These are phyloP conservation scores for Plasmodium inui DNA, from an alignment of 169 alveolate genomes.

Conservation along the genomic window DNA sequence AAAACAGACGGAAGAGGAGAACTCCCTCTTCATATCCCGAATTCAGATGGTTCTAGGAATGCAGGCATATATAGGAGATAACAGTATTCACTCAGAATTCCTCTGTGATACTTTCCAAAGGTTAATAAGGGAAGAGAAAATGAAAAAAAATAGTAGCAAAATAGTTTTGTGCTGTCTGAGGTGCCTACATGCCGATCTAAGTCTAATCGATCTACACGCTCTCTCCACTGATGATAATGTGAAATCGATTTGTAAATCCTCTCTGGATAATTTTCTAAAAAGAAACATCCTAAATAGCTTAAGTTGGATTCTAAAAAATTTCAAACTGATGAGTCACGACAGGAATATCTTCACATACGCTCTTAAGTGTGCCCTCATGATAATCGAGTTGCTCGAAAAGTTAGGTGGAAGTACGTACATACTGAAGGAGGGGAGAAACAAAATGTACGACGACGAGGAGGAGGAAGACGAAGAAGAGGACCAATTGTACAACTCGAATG, in stretches of 20 bases:
- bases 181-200: slow-evolving; percentile 61
- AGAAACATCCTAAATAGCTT: slow-evolving; percentile 38
- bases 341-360: slow-evolving; percentile 35
- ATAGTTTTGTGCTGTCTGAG: slow-evolving; percentile 53
- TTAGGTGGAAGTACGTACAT: slow-evolving; percentile 65
- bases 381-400: slow-evolving; percentile 25
- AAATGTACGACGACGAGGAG: slow-evolving; percentile 5
- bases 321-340: slow-evolving; percentile 60
- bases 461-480: neutral
- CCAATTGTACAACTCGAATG: neutral
- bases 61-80: slow-evolving; percentile 70
- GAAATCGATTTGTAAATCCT: slow-evolving; percentile 58
- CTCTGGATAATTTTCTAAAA: slow-evolving; percentile 18
- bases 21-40: slow-evolving; percentile 32
- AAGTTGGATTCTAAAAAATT: slow-evolving; percentile 68
- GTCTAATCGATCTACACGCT: slow-evolving; percentile 31
- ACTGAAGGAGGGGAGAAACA: slow-evolving; percentile 7
- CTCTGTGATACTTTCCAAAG: slow-evolving; percentile 58
- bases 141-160: slow-evolving; percentile 69
- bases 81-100: slow-evolving; percentile 68
- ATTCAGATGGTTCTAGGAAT: slow-evolving; percentile 67
- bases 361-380: slow-evolving; percentile 35
- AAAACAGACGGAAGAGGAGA: neutral
- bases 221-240: slow-evolving; percentile 64
- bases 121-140: slow-evolving; percentile 61